Evolutionary conservation across 768 basidiomycete species (phyloP).

Genomic region (Boletus fagicola): DNA sequence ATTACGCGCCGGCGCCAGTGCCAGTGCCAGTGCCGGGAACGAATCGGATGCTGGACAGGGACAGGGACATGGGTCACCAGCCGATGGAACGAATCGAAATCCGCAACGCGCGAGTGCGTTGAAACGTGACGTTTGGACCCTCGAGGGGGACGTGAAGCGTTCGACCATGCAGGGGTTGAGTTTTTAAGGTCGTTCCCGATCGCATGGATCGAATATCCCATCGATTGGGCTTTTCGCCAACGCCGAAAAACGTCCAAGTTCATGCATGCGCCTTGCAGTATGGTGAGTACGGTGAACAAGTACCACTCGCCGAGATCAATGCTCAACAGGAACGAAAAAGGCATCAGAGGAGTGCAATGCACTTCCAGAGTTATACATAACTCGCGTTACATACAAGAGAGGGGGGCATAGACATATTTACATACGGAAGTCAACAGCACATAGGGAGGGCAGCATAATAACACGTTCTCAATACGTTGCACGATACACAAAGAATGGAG

Average conservation of each 20-base stretch:
- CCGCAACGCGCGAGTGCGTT: neutral
- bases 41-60: neutral
- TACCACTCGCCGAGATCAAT: neutral
- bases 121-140: conserved; percentile 8
- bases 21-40: neutral
- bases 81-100: neutral
- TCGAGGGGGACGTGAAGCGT: conserved; percentile 9
- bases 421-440: neutral
- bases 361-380: neutral
- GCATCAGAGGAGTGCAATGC: neutral
- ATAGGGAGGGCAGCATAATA: conserved; percentile 1
- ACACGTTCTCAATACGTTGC: neutral
- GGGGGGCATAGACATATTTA: neutral
- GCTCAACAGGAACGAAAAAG: neutral
- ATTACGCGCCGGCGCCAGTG: conserved; percentile 26
- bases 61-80: neutral
- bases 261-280: neutral
- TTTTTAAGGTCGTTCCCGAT: conserved; percentile 7
- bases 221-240: neutral
- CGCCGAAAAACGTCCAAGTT: neutral
- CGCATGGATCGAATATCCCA: too few species aligned
- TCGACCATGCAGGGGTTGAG: conserved; percentile 17
- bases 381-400: neutral
- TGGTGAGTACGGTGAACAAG: neutral
- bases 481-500: neutral